A percentile compares a stretch with the other conserved stretches of the same genome.
phyloP scores from a whole-genome alignment of 306 rosid genomes.

The Acmispon strigosus region DNA sequence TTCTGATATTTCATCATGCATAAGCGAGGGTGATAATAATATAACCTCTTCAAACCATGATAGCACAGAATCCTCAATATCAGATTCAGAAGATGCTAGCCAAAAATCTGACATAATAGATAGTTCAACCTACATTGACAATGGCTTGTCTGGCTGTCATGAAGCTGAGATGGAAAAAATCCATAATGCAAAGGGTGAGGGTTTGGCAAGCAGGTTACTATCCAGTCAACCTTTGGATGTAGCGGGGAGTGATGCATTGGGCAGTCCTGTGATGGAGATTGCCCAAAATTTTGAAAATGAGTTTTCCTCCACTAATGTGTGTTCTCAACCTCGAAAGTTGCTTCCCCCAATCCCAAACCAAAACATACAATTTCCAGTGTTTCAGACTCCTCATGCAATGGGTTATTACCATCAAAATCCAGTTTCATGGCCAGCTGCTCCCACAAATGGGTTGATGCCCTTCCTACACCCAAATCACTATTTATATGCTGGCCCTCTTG shows the following conservation, averaged over 20 bases:
- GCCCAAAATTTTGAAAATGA: slow-evolving; percentile 43
- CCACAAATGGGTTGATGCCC: slow-evolving; percentile 58
- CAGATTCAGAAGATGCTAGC: slow-evolving; percentile 89
- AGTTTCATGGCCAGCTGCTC: slow-evolving; percentile 75
- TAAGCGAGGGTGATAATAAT: slow-evolving; percentile 84
- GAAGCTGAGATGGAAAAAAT: slow-evolving; percentile 35
- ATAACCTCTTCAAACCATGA: slow-evolving; percentile 67
- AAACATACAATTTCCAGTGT: slow-evolving; percentile 62
- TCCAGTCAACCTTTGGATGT: slow-evolving; percentile 30
- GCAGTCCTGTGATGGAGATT: slow-evolving; percentile 23
- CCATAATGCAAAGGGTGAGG: slow-evolving; percentile 27
- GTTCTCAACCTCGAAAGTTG: slow-evolving; percentile 54
- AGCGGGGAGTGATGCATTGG: slow-evolving; percentile 32
- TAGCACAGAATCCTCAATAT: slow-evolving; percentile 75
- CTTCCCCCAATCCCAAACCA: slow-evolving; percentile 50
- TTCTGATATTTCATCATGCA: slow-evolving; percentile 80
- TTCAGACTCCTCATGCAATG: slow-evolving; percentile 67
- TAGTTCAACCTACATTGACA: slow-evolving; percentile 36
- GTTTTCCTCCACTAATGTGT: slow-evolving; percentile 38
- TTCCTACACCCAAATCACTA: slow-evolving; percentile 62
- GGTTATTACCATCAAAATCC: slow-evolving; percentile 81
- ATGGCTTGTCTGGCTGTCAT: slow-evolving; percentile 46
- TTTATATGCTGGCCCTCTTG: slow-evolving; percentile 68
- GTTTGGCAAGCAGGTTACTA: slow-evolving; percentile 17
- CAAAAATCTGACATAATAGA: slow-evolving; percentile 71